These are phyloP conservation scores for Kitagawia praeruptora DNA, from an alignment of 129 eudicot genomes.

Conservation along the genomic window DNA sequence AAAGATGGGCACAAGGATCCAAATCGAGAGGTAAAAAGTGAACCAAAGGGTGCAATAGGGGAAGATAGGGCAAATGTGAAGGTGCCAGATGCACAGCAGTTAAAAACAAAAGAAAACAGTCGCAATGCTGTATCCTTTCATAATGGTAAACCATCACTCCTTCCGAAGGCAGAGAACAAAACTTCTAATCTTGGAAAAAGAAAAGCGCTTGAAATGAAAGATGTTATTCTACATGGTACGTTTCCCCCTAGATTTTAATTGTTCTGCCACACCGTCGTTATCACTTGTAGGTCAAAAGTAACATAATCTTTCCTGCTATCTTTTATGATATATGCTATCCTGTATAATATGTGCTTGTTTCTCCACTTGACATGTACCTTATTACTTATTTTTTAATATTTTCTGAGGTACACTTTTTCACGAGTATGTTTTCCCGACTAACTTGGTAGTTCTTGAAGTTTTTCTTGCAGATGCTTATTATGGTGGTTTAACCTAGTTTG, in stretches of 20 bases:
- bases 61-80: slow-evolving; percentile 16
- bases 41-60: slow-evolving; percentile 24
- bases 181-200: slow-evolving; percentile 19
- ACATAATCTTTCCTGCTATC: neutral
- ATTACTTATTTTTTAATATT: neutral
- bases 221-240: slow-evolving; percentile 29
- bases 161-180: slow-evolving; percentile 13
- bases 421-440: neutral
- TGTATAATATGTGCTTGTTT: neutral
- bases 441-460: neutral
- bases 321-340: neutral
- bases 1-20: slow-evolving; percentile 16
- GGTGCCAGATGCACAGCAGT: slow-evolving; percentile 12
- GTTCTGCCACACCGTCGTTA: neutral
- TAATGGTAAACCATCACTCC: slow-evolving; percentile 9
- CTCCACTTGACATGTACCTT: neutral
- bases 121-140: slow-evolving; percentile 7
- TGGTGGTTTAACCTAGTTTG: neutral
- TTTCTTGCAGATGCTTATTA: neutral
- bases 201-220: slow-evolving; percentile 29
- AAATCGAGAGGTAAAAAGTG: slow-evolving; percentile 21
- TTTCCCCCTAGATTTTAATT: slow-evolving; percentile 8
- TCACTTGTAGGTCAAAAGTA: neutral
- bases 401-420: neutral
- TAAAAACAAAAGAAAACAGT: slow-evolving; percentile 9